Percentiles rank a stretch among this genome's conserved stretches.
phyloP scores from a whole-genome alignment of 305 asterid species.

The Fraxinus paxiana region DNA sequence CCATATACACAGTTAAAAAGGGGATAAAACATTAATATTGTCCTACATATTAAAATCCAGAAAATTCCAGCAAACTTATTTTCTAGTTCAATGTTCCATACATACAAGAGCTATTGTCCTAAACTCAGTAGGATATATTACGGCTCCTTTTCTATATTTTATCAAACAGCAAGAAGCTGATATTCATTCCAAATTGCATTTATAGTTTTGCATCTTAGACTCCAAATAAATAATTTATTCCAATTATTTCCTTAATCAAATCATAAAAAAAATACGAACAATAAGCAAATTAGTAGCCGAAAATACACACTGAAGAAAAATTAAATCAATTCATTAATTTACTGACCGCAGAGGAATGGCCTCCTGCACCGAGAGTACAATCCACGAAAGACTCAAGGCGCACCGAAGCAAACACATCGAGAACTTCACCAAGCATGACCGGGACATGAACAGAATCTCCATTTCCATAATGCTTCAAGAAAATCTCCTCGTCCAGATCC shows the following conservation, averaged over 20 bases:
- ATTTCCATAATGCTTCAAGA: slow-evolving; percentile 49
- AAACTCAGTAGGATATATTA: neutral
- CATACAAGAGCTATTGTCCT: neutral
- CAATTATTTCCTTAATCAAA: neutral
- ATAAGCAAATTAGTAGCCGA: neutral
- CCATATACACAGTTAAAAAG: neutral
- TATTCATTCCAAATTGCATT: neutral
- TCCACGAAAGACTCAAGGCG: slow-evolving; percentile 73
- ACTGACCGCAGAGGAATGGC: slow-evolving; percentile 80
- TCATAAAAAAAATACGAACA: neutral
- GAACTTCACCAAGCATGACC: slow-evolving; percentile 80
- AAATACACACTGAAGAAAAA: neutral
- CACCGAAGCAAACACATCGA: slow-evolving; percentile 64
- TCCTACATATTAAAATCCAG: neutral
- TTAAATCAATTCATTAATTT: neutral
- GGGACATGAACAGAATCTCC: slow-evolving; percentile 66
- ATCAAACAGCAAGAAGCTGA: neutral
- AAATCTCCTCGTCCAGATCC: slow-evolving; percentile 60
- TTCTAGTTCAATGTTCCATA: neutral
- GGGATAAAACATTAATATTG: neutral
- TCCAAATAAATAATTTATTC: neutral
- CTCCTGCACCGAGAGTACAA: slow-evolving; percentile 94
- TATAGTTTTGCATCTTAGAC: neutral
- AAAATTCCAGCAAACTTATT: neutral
- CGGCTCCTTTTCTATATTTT: neutral